Conservation (phyloP, 2,329 filamentous ascomycete species). For the Catunica adiposa region DNA sequence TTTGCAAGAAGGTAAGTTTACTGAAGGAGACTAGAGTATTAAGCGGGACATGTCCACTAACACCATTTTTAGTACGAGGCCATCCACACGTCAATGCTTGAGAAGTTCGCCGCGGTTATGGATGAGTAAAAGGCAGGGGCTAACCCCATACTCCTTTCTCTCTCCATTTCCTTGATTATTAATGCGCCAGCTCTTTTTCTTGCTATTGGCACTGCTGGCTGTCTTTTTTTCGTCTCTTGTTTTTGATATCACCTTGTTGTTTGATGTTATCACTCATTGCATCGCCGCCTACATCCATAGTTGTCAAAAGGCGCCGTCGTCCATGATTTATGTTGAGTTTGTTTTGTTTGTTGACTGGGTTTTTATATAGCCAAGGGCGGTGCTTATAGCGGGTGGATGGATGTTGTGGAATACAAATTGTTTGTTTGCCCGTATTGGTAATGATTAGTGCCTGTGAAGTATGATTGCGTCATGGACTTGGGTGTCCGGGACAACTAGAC, state of each 20-base stretch:
- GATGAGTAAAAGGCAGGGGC: conserved; percentile 53
- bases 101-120: conserved; percentile 91
- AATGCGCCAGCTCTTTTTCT: background rate
- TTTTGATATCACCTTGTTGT: conserved; percentile 1
- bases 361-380: background rate
- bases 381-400: background rate
- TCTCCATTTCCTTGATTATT: background rate
- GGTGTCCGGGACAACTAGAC: too few relatives aligned
- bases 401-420: background rate
- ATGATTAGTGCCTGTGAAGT: too few relatives aligned
- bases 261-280: background rate
- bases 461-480: too few relatives aligned
- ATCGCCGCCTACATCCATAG: background rate
- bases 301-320: background rate
- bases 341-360: background rate
- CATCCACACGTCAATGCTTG: conserved; percentile 78
- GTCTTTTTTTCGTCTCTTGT: conserved; percentile 1
- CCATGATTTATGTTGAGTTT: background rate
- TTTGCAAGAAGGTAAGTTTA: conserved; percentile 58
- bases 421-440: background rate
- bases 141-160: background rate
- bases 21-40: background rate
- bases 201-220: background rate
- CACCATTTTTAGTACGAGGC: conserved; percentile 60
- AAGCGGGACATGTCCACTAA: conserved; percentile 23